Evolutionary conservation across 139 green algal genomes (phyloP).

Genomic region (Coccomyxa sp.): DNA sequence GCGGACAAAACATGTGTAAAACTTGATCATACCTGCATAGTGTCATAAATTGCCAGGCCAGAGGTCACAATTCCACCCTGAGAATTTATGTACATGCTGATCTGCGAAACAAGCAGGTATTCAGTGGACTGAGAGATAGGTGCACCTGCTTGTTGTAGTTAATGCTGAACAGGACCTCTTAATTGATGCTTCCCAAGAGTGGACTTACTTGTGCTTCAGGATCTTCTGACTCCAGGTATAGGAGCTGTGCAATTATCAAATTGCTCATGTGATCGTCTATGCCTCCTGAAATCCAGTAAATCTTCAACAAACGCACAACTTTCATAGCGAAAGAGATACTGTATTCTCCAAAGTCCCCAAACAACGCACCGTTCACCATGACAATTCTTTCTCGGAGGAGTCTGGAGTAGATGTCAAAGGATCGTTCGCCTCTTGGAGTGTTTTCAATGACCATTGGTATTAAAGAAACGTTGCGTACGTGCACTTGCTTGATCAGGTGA

Average conservation of each 20-base stretch:
- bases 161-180: too few relatives aligned
- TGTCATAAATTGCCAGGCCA: conserved; percentile 97
- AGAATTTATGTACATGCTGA: conserved; percentile 97
- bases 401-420: conserved; percentile 91
- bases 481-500: neutral
- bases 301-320: neutral
- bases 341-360: neutral
- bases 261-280: conserved; percentile 83
- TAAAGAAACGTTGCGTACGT: conserved; percentile 8
- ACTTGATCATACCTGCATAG: conserved; percentile 75
- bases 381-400: conserved; percentile 90
- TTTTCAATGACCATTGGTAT: conserved; percentile 69
- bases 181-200: neutral
- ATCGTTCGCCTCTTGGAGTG: conserved; percentile 63
- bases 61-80: conserved; percentile 87
- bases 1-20: too few relatives aligned
- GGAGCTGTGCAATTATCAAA: conserved; percentile 84
- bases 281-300: conserved; percentile 39
- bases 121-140: too few relatives aligned
- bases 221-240: conserved; percentile 91
- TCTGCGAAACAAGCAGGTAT: conserved; percentile 40
- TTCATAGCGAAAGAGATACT: neutral
- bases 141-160: neutral
- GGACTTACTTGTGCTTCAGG: conserved; percentile 79
- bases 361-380: conserved; percentile 53